Percentiles rank a stretch among this genome's conserved stretches.
These are phyloP conservation scores for Coemansia sp. DNA, from an alignment of 192 early-diverging fungal species.

Conservation along the genomic window DNA sequence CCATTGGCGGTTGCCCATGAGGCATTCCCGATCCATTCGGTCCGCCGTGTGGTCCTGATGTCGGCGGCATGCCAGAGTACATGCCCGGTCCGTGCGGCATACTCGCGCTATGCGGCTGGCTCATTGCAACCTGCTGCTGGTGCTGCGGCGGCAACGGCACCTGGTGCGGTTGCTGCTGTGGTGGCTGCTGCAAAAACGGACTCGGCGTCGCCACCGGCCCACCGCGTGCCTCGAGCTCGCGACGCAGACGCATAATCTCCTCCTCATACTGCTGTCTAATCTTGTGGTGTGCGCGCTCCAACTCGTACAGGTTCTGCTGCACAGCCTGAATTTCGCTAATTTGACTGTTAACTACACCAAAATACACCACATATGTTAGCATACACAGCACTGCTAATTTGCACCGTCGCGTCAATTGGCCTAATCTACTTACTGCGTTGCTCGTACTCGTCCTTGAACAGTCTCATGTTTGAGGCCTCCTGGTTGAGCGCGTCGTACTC, in stretches of 20 bases:
- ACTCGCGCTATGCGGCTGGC: constrained; percentile 28
- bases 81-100: constrained; percentile 43
- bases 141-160: constrained; percentile 53
- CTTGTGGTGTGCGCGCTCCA: constrained; percentile 77
- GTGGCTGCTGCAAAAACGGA: constrained; percentile 55
- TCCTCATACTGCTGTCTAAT: constrained; percentile 88
- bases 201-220: constrained; percentile 54
- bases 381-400: not conserved
- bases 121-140: constrained; percentile 56
- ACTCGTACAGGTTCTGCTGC: constrained; percentile 74
- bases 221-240: constrained; percentile 77
- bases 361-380: not conserved
- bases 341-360: constrained; percentile 65
- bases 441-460: constrained; percentile 85
- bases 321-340: constrained; percentile 77
- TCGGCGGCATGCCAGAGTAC: constrained; percentile 48
- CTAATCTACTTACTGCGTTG: constrained; percentile 68
- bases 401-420: not conserved
- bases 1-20: constrained; percentile 31
- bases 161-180: constrained; percentile 54
- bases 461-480: constrained; percentile 69
- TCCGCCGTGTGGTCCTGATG: constrained; percentile 35
- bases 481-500: constrained; percentile 80
- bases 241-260: constrained; percentile 77
- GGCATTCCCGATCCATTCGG: constrained; percentile 41